Evolutionary conservation across 345 rosid species (phyloP).

Genomic region (Populus nigra): DNA sequence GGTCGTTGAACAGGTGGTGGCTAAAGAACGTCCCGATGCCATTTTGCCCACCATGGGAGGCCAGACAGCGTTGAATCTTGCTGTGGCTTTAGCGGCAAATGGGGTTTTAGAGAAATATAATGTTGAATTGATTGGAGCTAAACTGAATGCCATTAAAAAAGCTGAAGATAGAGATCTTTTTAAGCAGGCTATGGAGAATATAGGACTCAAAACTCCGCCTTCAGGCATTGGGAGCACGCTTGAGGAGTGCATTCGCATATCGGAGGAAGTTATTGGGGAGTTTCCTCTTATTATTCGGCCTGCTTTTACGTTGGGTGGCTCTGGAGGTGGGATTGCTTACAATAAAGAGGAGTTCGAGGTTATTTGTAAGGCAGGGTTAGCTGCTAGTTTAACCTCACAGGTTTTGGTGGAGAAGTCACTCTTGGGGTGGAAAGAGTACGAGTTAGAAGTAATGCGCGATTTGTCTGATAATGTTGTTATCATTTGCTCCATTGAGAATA

Average conservation of each 20-base stretch:
- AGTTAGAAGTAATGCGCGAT: constrained; percentile 97
- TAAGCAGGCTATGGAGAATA: constrained; percentile 82
- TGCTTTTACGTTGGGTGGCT: constrained; percentile 91
- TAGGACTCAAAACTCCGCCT: constrained; percentile 88
- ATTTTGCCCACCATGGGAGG: constrained; percentile 97
- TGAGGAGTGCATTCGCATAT: constrained; percentile 75
- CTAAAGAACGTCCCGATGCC: constrained; percentile 86
- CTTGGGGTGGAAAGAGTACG: constrained; percentile 96
- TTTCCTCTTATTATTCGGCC: constrained; percentile 97
- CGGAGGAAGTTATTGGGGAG: constrained; percentile 64
- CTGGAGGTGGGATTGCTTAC: constrained; percentile 96
- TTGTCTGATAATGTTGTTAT: constrained; percentile 97
- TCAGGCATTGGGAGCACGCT: constrained; percentile 84
- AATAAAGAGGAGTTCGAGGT: constrained; percentile 88
- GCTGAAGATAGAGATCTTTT: constrained; percentile 92
- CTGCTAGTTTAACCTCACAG: constrained; percentile 84
- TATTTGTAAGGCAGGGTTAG: constrained; percentile 76
- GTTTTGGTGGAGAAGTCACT: constrained; percentile 94
- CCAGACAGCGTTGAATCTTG: constrained; percentile 90
- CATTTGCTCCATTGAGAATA: constrained; percentile 92
- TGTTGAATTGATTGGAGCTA: constrained; percentile 90
- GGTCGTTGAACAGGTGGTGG: constrained; percentile 76
- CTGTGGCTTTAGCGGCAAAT: constrained; percentile 78
- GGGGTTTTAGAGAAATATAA: constrained; percentile 72
- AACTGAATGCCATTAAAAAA: constrained; percentile 83